A percentile compares a stretch with the other conserved stretches of the same genome.
phyloP scores from a whole-genome alignment of 1,284 basidiomycete species.

The Cryptococcus depauperatus region DNA sequence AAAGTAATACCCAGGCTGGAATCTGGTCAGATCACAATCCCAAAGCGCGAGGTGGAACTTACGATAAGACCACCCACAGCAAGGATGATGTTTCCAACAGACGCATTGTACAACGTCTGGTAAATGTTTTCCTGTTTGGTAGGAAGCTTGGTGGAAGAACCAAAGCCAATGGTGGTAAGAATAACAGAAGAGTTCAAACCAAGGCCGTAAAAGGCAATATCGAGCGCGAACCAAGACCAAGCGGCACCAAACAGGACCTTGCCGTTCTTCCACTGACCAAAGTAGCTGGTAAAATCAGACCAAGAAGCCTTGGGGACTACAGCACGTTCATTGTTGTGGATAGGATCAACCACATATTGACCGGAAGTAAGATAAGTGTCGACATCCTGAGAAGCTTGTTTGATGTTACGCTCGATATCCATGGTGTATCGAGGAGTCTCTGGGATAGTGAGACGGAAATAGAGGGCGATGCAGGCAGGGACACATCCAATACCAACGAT shows the following conservation, averaged over 20 bases:
- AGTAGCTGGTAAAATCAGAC: conserved; percentile 54
- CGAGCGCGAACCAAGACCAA: conserved; percentile 60
- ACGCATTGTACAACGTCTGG: conserved; percentile 44
- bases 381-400: conserved; percentile 62
- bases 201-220: conserved; percentile 74
- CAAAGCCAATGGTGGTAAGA: conserved; percentile 51
- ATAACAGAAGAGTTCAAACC: conserved; percentile 68
- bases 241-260: conserved; percentile 48
- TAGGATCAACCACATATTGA: conserved; percentile 52
- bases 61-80: conserved; percentile 51
- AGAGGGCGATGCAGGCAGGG: conserved; percentile 46
- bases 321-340: conserved; percentile 54
- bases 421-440: conserved; percentile 71
- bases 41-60: not conserved
- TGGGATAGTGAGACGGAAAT: conserved; percentile 49
- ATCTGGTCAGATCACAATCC: not conserved
- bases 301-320: conserved; percentile 58
- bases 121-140: conserved; percentile 40
- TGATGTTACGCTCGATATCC: conserved; percentile 76
- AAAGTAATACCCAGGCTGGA: conserved; percentile 45
- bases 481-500: conserved; percentile 48
- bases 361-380: conserved; percentile 54
- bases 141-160: conserved; percentile 37
- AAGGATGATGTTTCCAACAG: conserved; percentile 55
- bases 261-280: conserved; percentile 47